phyloP scores from a whole-genome alignment of 225 moss, liverwort and hornwort genomes.

The Pleurozium schreberi region DNA sequence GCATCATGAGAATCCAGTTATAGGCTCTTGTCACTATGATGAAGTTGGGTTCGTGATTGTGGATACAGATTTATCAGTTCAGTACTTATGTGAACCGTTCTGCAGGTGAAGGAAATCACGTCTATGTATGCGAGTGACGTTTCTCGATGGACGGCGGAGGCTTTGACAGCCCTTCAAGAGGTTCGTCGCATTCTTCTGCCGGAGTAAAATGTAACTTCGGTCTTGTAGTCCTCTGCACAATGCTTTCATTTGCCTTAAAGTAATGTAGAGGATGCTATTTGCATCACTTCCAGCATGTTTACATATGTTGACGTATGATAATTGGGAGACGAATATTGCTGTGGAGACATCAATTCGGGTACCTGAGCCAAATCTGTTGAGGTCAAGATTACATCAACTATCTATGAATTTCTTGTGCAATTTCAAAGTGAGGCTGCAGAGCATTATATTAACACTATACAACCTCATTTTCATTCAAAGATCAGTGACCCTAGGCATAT shows the following conservation, averaged over 20 bases:
- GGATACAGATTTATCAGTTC: not conserved
- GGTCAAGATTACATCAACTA: not conserved
- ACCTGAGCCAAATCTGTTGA: not conserved
- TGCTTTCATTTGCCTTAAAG: not conserved
- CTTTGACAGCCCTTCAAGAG: slow-evolving; percentile 43
- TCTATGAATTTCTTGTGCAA: not conserved
- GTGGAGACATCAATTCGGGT: not conserved
- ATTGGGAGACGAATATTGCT: not conserved
- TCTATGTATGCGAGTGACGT: slow-evolving; percentile 13
- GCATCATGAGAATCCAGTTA: not conserved
- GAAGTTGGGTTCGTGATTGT: not conserved
- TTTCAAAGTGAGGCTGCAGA: not conserved
- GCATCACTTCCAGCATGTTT: not conserved
- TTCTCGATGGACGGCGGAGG: slow-evolving; percentile 33
- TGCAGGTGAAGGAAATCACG: slow-evolving; percentile 32
- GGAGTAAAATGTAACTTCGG: not conserved
- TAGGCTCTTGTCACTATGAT: not conserved
- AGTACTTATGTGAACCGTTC: not conserved
- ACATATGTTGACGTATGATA: not conserved
- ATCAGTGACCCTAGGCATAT: not conserved
- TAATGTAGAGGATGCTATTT: not conserved
- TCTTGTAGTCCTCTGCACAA: not conserved
- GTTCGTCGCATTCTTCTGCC: not conserved
- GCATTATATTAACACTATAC: not conserved
- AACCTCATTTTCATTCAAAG: not conserved